phyloP scores from a whole-genome alignment of 2,329 filamentous ascomycete genomes.

The Botrytis pseudocinerea region DNA sequence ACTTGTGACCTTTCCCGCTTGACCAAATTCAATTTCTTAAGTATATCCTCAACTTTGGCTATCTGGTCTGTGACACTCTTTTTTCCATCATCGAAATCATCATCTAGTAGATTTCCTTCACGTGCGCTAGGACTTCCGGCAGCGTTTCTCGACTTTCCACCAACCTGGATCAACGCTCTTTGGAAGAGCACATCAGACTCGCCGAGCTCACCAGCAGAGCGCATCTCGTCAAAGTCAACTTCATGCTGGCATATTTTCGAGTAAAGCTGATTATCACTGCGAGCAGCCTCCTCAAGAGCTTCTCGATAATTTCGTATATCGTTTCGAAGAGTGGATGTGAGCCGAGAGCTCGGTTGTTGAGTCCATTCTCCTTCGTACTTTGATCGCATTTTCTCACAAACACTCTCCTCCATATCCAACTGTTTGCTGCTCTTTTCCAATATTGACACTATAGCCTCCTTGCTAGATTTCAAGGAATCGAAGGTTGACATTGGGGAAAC shows the following conservation, averaged over 20 bases:
- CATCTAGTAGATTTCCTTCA: constrained; percentile 81
- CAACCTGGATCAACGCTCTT: constrained; percentile 76
- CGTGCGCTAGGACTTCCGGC: constrained; percentile 58
- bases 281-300: constrained; percentile 83
- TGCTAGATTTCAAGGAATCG: constrained; percentile 75
- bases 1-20: constrained; percentile 91
- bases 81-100: constrained; percentile 80
- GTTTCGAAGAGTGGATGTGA: constrained; percentile 82
- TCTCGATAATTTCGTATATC: constrained; percentile 88
- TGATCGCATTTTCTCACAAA: constrained; percentile 98
- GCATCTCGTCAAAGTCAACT: constrained; percentile 91
- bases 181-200: constrained; percentile 90
- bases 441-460: constrained; percentile 68
- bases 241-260: constrained; percentile 84
- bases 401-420: constrained; percentile 93
- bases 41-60: constrained; percentile 78
- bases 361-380: constrained; percentile 97
- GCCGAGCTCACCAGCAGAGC: constrained; percentile 79
- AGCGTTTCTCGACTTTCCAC: constrained; percentile 57
- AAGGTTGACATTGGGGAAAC: constrained; percentile 78
- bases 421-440: constrained; percentile 83
- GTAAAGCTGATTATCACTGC: constrained; percentile 82
- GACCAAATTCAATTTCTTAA: constrained; percentile 88
- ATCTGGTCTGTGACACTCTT: constrained; percentile 89
- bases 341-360: constrained; percentile 87